These are phyloP conservation scores for Arabidopsis lyrata DNA, from an alignment of 441 rosid genomes.

Conservation along the genomic window DNA sequence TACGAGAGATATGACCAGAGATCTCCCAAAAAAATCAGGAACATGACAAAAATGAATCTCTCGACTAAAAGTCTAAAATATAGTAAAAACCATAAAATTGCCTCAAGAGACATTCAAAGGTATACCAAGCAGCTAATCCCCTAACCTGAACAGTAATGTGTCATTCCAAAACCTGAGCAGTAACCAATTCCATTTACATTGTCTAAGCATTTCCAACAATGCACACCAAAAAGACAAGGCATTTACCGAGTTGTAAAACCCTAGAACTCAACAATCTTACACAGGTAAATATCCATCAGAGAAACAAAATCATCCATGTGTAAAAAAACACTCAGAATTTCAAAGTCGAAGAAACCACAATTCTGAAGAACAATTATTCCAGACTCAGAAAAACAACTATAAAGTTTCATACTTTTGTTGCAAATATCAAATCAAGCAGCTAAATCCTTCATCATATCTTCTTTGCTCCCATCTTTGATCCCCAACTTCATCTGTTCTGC, in stretches of 20 bases:
- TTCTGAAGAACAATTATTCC: conserved; percentile 33
- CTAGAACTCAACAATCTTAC: not conserved
- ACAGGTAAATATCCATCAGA: not conserved
- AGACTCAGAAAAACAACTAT: not conserved
- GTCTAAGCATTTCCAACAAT: not conserved
- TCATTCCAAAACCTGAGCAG: not conserved
- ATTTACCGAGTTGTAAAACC: not conserved
- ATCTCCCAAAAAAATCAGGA: too few species aligned
- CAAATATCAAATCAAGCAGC: conserved; percentile 16
- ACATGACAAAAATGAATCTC: too few species aligned
- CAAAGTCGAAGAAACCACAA: not conserved
- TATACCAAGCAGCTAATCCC: too few species aligned
- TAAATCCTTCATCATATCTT: conserved; percentile 25
- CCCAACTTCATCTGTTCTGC: conserved; percentile 71
- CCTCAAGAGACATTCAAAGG: not conserved
- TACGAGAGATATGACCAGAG: too few species aligned
- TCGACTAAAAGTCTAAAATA: too few species aligned
- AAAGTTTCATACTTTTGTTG: conserved; percentile 32
- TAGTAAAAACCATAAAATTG: not conserved
- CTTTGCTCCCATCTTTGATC: conserved; percentile 44
- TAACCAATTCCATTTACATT: not conserved
- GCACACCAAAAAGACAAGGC: not conserved
- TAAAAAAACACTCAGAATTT: not conserved
- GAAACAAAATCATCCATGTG: conserved; percentile 20
- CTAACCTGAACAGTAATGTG: not conserved